phyloP scores from a whole-genome alignment of 2,329 filamentous ascomycete species.

The Cladosporium velox region DNA sequence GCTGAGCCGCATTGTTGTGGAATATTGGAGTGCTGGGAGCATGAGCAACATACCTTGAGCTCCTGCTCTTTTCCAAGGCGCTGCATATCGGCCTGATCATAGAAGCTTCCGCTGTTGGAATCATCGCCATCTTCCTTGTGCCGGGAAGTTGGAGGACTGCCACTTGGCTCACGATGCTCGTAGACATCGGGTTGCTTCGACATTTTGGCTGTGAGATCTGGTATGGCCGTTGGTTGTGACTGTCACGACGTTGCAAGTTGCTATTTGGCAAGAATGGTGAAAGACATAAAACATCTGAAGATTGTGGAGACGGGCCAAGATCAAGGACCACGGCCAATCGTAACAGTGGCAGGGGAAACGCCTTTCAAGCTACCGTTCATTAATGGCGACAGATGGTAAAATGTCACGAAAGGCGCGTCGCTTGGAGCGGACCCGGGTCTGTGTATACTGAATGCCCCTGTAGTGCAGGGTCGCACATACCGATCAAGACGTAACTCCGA shows the following conservation, averaged over 20 bases:
- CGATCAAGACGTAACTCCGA: neutral
- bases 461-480: neutral
- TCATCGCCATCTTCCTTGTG: neutral
- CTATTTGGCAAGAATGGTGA: neutral
- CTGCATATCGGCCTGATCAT: slow-evolving; percentile 18
- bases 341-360: neutral
- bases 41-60: slow-evolving; percentile 10
- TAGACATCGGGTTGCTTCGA: neutral
- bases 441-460: neutral
- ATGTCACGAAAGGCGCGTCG: neutral
- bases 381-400: neutral
- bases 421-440: neutral
- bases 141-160: neutral
- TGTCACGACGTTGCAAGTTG: neutral
- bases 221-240: neutral
- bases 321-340: neutral
- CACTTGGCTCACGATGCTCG: neutral
- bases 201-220: neutral
- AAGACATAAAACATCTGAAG: neutral
- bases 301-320: neutral
- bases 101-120: neutral
- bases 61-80: slow-evolving; percentile 21
- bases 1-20: neutral
- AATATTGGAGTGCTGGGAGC: neutral
- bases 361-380: neutral